These are phyloP conservation scores for Nemania diffusa DNA, from an alignment of 2,329 filamentous ascomycete genomes.

Conservation along the genomic window DNA sequence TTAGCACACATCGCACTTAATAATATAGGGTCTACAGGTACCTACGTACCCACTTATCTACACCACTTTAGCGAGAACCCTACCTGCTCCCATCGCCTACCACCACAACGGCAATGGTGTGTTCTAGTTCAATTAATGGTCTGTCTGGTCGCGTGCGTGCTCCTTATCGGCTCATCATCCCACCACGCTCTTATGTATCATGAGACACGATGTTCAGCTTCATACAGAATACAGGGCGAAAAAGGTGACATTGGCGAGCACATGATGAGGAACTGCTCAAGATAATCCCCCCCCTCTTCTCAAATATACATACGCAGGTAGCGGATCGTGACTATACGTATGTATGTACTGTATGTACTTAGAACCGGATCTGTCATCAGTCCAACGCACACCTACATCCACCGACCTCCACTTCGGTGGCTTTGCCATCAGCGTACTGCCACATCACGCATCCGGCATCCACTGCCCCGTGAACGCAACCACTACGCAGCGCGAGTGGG, in stretches of 20 bases:
- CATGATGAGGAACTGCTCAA: not conserved
- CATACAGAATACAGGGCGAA: not conserved
- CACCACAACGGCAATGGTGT: not conserved
- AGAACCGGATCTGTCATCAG: constrained; percentile 10
- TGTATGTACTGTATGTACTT: no score
- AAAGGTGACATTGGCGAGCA: not conserved
- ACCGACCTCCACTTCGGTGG: constrained; percentile 12
- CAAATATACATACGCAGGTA: no score
- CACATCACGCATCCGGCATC: constrained; percentile 16
- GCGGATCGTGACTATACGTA: constrained; percentile 1
- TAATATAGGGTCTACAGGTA: no score
- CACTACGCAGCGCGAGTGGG: not conserved
- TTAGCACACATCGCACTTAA: not conserved
- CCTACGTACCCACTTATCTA: no score
- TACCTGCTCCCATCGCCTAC: not conserved
- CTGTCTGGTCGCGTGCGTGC: constrained; percentile 12
- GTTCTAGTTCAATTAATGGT: not conserved
- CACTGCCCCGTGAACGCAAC: constrained; percentile 25
- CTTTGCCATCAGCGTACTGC: not conserved
- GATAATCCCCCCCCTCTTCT: not conserved
- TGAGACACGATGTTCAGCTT: constrained; percentile 18
- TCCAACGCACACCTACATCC: constrained; percentile 1
- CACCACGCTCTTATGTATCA: constrained; percentile 20
- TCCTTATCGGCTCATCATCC: constrained; percentile 15
- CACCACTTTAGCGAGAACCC: not conserved